phyloP scores from a whole-genome alignment of 2,329 filamentous ascomycete species.

The Colletotrichum magnum region DNA sequence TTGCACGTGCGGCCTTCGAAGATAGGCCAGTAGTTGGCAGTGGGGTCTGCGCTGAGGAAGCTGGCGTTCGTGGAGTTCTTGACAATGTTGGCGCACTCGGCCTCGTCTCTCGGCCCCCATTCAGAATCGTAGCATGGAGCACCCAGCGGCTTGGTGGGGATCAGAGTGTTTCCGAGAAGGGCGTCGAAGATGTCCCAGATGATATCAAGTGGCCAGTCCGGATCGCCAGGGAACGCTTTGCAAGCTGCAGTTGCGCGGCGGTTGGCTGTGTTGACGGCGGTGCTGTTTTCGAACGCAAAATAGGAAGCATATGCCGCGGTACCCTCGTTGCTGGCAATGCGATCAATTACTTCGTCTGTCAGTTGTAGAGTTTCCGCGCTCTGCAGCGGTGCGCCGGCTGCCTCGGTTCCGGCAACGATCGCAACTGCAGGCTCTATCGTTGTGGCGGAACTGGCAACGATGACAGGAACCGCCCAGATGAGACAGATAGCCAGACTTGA shows the following conservation, averaged over 20 bases:
- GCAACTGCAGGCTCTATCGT: neutral
- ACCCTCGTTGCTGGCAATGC: neutral
- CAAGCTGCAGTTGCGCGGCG: neutral
- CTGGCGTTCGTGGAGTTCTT: neutral
- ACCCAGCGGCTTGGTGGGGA: neutral
- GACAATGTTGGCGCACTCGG: neutral
- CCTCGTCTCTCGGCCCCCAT: neutral
- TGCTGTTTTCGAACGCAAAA: neutral
- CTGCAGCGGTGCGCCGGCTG: neutral
- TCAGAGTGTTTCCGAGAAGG: neutral
- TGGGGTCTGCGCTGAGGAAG: conserved; percentile 6
- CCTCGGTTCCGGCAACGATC: neutral
- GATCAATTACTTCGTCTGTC: neutral
- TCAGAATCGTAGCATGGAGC: neutral
- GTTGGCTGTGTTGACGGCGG: neutral
- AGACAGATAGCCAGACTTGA: neutral
- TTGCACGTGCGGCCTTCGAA: conserved; percentile 14
- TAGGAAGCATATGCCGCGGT: too few species aligned
- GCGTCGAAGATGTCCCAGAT: neutral
- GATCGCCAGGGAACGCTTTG: neutral
- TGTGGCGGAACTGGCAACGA: neutral
- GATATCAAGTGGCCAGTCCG: neutral
- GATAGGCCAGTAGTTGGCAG: conserved; percentile 3
- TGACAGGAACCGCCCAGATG: neutral
- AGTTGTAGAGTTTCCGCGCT: neutral